phyloP scores from a whole-genome alignment of 108 stramenopile genomes.

The Asterionellopsis glacialis region DNA sequence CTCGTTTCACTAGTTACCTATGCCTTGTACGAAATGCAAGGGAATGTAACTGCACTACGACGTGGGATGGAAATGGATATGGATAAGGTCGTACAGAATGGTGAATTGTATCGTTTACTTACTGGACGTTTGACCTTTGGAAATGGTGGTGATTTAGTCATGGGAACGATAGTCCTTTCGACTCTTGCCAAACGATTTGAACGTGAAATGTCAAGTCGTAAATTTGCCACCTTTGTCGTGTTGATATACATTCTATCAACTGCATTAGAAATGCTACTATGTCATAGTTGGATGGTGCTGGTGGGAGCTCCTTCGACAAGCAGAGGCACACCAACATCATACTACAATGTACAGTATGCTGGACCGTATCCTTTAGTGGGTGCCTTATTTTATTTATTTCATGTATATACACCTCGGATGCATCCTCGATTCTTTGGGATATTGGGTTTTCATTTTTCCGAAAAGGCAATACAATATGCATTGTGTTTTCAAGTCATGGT shows the following conservation, averaged over 20 bases:
- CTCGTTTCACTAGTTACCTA: conserved; percentile 34
- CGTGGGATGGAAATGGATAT: conserved; percentile 12
- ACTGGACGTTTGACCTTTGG: conserved; percentile 43
- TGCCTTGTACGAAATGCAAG: conserved; percentile 13
- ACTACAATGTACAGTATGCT: conserved; percentile 15
- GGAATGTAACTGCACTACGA: conserved; percentile 1
- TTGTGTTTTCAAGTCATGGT: conserved; percentile 43
- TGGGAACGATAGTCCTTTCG: conserved; percentile 44
- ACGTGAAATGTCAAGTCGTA: conserved; percentile 68
- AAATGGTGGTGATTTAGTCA: conserved; percentile 48
- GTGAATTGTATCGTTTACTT: conserved; percentile 37
- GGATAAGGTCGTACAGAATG: conserved; percentile 26
- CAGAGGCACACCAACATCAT: too few relatives aligned
- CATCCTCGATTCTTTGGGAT: conserved; percentile 62
- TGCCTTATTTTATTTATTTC: conserved; percentile 48
- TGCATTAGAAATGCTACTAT: conserved; percentile 24
- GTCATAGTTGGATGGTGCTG: too few relatives aligned
- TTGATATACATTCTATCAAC: conserved; percentile 26
- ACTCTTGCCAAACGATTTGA: conserved; percentile 52
- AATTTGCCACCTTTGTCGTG: conserved; percentile 41
- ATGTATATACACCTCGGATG: conserved; percentile 53
- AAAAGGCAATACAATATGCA: conserved; percentile 54
- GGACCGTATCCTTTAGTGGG: conserved; percentile 56
- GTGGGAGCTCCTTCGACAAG: too few relatives aligned
- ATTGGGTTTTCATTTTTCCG: conserved; percentile 59